Evolutionary conservation across 1,139 yeast genomes (phyloP), one percentile per base, ranked within the genome.

Genomic region (Pichia cactophila): DNA sequence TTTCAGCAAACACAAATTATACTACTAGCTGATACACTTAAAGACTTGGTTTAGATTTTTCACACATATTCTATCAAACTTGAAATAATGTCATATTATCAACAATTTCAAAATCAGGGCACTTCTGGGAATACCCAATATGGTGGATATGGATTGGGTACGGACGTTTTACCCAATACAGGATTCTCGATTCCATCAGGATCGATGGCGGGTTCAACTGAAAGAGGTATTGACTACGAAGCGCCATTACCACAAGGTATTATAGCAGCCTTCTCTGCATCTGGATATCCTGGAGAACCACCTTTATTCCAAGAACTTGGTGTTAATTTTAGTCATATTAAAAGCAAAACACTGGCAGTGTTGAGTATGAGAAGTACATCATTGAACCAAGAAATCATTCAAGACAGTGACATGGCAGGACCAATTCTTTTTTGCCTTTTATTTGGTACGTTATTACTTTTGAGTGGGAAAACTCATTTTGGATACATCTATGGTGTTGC

Each of bases 401-500:
- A 83, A 47, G 97, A 92, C 65, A 78, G 95, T 23, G 98, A 92
- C 65, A 74, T 92, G 59, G 97, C 97, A 0, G 99, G 99, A 0
- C 98, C 99, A 1, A 76, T 92, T 42, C 71, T 94, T 46, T 94
- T 92, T 67, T 94, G 94, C 57, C 72, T 92, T 50, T 68, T 89
- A 50, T 90, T 90, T 65, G 98, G 97, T n/a, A 77, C 89, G 1
- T 80, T 86, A 54, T 70, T 94, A 47, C 71, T 90, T 50, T 72
- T 89, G 44, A 78, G 95, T 1, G 98, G 99, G 14, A 92, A 90
- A 64, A 88, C 90, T 20, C 97, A 92, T 65, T 92, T 92, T 65
- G 97, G 98, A 3, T 94, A 94, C 67, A 87, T 92, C 49, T 92
- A 92, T 62, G 98, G 98, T 29, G 95, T 92, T 43, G 98, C 97